phyloP scores from a whole-genome alignment of 768 basidiomycete species.

The Pholiota conissans region DNA sequence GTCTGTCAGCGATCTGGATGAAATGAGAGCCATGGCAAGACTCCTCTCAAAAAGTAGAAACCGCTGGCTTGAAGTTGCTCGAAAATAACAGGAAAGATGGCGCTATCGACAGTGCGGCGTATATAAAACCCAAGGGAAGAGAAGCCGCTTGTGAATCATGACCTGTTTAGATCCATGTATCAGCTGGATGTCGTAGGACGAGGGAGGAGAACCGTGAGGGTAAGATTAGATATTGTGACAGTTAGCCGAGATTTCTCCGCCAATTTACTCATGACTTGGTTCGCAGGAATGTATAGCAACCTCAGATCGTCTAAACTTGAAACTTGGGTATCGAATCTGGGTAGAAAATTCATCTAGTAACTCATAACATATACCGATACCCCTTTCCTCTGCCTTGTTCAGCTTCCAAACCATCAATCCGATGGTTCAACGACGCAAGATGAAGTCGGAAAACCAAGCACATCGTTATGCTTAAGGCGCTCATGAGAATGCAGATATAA shows the following conservation, averaged over 20 bases:
- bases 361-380: conserved; percentile 49
- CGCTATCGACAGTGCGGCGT: background rate
- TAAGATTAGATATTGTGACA: conserved; percentile 13
- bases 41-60: too few relatives aligned
- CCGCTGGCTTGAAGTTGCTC: background rate
- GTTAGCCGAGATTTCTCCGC: conserved; percentile 29
- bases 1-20: conserved; percentile 28
- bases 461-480: conserved; percentile 48
- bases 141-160: background rate
- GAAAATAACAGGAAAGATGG: background rate
- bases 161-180: background rate
- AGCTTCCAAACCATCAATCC: conserved; percentile 38
- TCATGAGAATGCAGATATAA: conserved; percentile 67
- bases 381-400: conserved; percentile 32
- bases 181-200: conserved; percentile 2
- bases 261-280: conserved; percentile 2
- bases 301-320: too few relatives aligned
- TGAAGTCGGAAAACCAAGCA: conserved; percentile 49
- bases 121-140: conserved; percentile 9
- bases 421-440: conserved; percentile 39
- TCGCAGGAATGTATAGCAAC: too few relatives aligned
- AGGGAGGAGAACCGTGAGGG: background rate
- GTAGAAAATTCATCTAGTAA: background rate
- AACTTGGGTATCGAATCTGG: background rate
- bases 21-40: conserved; percentile 8